Percentiles rank a stretch among this genome's conserved stretches.
Conservation (phyloP, 148 eudicot species). For the Persicaria maculosa region DNA sequence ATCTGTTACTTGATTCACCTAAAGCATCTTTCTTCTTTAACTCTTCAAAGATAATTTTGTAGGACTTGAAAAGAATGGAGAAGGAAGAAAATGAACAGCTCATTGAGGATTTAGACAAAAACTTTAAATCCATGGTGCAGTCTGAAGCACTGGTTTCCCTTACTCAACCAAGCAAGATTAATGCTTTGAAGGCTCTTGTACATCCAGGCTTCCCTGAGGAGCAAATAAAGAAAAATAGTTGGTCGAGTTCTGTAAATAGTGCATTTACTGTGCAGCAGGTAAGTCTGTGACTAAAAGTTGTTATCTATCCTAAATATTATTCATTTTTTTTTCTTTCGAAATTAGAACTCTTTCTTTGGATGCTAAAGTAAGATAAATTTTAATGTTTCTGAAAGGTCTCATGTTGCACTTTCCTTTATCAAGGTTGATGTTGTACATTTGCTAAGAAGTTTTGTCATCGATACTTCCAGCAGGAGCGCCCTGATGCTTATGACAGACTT, state of each 20-base stretch:
- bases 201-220: slow-evolving; percentile 42
- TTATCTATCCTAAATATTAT: neutral
- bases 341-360: neutral
- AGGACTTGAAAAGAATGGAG: slow-evolving; percentile 76
- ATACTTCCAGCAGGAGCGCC: slow-evolving; percentile 50
- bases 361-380: neutral
- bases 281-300: neutral
- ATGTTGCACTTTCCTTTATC: neutral
- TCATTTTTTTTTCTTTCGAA: neutral
- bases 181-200: slow-evolving; percentile 66
- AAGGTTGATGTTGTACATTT: neutral
- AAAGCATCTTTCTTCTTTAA: neutral
- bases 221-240: slow-evolving; percentile 29
- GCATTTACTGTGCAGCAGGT: slow-evolving; percentile 39
- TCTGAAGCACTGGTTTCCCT: slow-evolving; percentile 58
- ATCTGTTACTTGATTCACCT: neutral
- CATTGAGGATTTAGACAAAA: slow-evolving; percentile 67
- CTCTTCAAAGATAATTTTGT: neutral
- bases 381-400: neutral
- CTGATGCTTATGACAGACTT: slow-evolving; percentile 79
- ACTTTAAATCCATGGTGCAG: slow-evolving; percentile 65
- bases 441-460: slow-evolving; percentile 1
- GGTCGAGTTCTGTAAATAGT: slow-evolving; percentile 21
- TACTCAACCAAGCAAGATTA: slow-evolving; percentile 67
- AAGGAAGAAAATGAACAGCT: slow-evolving; percentile 81